phyloP scores from a whole-genome alignment of 257 asterid species.

The Voacanga thouarsii region DNA sequence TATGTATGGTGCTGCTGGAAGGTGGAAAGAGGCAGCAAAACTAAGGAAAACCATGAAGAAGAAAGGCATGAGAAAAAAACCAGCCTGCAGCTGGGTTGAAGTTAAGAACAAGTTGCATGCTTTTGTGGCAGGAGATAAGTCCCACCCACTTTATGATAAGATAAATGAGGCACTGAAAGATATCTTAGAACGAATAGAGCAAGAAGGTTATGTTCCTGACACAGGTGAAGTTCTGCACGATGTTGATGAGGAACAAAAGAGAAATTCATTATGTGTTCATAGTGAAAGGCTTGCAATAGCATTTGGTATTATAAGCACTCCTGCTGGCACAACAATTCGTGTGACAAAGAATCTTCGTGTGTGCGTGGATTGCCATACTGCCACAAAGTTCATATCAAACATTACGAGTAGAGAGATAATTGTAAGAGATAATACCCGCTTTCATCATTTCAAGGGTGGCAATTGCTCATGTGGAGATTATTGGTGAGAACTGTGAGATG shows the following conservation, averaged over 20 bases:
- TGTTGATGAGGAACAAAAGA: conserved; percentile 65
- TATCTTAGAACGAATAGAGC: conserved; percentile 46
- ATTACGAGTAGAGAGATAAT: conserved; percentile 50
- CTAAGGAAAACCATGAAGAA: conserved; percentile 50
- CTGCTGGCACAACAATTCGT: conserved; percentile 51
- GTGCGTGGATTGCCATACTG: conserved; percentile 68
- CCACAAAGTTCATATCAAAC: conserved; percentile 51
- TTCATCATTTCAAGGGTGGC: conserved; percentile 61
- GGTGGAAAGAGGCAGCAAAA: conserved; percentile 75
- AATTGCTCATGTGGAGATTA: conserved; percentile 65
- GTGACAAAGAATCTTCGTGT: conserved; percentile 66
- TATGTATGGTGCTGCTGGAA: conserved; percentile 64
- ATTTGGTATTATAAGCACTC: conserved; percentile 52
- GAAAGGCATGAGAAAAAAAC: conserved; percentile 61
- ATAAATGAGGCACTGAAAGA: conserved; percentile 45
- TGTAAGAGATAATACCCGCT: conserved; percentile 51
- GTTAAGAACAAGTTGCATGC: conserved; percentile 60
- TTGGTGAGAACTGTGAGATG: conserved; percentile 39
- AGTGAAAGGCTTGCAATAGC: conserved; percentile 62
- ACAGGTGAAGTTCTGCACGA: conserved; percentile 49
- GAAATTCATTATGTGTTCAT: conserved; percentile 37
- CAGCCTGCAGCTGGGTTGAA: conserved; percentile 88
- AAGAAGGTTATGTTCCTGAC: conserved; percentile 55
- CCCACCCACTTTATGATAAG: conserved; percentile 50
- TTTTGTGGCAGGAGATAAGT: conserved; percentile 65